Evolutionary conservation across 805 yeast genomes (phyloP).

Genomic region (Saccharomycopsis fermentans): DNA sequence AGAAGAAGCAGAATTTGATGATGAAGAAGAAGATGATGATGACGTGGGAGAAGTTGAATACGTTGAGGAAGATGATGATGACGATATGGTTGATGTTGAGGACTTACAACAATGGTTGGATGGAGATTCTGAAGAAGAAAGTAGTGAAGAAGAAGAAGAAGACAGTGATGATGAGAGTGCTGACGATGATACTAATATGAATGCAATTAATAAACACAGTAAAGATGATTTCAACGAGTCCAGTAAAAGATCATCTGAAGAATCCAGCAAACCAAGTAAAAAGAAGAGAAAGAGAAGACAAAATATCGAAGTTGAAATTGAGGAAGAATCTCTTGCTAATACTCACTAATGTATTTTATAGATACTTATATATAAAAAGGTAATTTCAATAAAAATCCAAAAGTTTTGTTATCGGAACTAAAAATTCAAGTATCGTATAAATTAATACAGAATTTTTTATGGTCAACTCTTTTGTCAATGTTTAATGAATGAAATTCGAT

Average conservation of each 20-base stretch:
- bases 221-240: slow-evolving; percentile 15
- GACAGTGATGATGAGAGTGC: slow-evolving; percentile 5
- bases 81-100: slow-evolving; percentile 79
- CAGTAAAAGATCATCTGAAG: slow-evolving; percentile 1
- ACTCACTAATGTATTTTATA: not conserved
- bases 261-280: slow-evolving; percentile 1
- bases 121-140: slow-evolving; percentile 29
- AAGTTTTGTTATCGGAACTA: not conserved
- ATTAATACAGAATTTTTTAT: no score
- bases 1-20: slow-evolving; percentile 38
- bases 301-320: slow-evolving; percentile 18
- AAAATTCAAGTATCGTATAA: no score
- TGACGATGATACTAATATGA: slow-evolving; percentile 14
- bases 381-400: not conserved
- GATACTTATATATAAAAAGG: not conserved
- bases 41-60: slow-evolving; percentile 76
- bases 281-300: slow-evolving; percentile 16
- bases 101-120: slow-evolving; percentile 75
- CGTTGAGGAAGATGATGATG: slow-evolving; percentile 84
- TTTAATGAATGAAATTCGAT: no score
- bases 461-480: no score
- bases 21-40: slow-evolving; percentile 38
- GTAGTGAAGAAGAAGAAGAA: slow-evolving; percentile 9
- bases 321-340: slow-evolving; percentile 7
- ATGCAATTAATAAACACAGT: slow-evolving; percentile 10